Base-by-base conservation (phyloP, 371 early-diverging fungal genomes). In the Saksenaea oblongispora region DNA sequence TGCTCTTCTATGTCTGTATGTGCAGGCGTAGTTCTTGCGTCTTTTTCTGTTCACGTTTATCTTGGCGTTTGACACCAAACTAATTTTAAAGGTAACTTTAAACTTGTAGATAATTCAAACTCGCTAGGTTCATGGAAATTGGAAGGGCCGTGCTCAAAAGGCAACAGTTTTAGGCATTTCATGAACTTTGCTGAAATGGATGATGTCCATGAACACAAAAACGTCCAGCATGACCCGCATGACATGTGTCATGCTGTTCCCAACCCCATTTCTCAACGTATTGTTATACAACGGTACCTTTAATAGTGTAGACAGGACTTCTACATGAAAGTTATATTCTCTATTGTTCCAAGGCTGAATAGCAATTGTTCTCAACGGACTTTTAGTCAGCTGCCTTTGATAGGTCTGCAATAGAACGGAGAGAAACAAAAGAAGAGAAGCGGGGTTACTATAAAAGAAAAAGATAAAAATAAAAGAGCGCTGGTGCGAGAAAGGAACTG, bases 21-120 rank as follows among this genome's bases (percentile, higher is more conserved):
- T 77, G 73, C 22, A 66, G 70, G 27, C 73, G 71, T 76, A 78
- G 61, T 81, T 75, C 56, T 77, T 77, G n/a, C 69, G 67, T 31
- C 74, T n/a, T 74, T 42, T 61, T 68, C 42, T 77, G 72, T 56
- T 73, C 71, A 39, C 66, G 66, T 22, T 62, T 54, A 11, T 41
- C 60, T 35, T 51, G 56, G 10, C 31, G n/a, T 34, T 54, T 44
- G 14, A 35, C 37, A 28, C 11, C 34, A 13, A 68, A 60, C 34
- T 77, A 72, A 64, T 75, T n/a, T 76, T 22, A 69, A 26, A 17
- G 65, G 69, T 36, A 79, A 56, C 65, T 75, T 82, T n/a, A 77
- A 41, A 39, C 75, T 82, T 34, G 75, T 67, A 2, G 72, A 62
- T n/a, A 65, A 51, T 53, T 47, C 26, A 7, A 58, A n/a, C n/a